A percentile compares a stretch with the other conserved stretches of the same genome.
phyloP scores from a whole-genome alignment of 73 alveolate species.

The Stentor roeselii region DNA sequence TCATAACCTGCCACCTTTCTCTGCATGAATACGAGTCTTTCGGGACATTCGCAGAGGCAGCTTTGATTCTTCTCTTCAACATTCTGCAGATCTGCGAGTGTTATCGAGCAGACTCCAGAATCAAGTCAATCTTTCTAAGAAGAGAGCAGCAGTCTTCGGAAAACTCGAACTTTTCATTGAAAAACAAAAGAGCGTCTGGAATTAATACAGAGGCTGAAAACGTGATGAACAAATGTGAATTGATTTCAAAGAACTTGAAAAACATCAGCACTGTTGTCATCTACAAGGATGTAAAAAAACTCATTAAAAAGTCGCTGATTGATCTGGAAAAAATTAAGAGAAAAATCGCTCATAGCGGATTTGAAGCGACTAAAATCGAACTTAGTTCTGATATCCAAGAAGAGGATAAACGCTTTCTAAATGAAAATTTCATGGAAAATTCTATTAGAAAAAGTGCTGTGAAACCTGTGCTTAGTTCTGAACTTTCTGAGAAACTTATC shows the following conservation, averaged over 20 bases:
- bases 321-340: not conserved
- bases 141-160: not conserved
- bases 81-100: not conserved
- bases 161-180: not conserved
- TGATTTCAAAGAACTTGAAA: not conserved
- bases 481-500: not conserved
- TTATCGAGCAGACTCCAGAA: not conserved
- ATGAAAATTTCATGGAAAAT: not conserved
- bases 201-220: not conserved
- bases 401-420: not conserved
- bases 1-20: not conserved
- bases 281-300: not conserved
- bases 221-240: not conserved
- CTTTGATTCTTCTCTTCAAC: not conserved
- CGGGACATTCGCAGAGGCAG: not conserved
- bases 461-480: not conserved
- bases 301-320: not conserved
- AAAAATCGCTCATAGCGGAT: not conserved
- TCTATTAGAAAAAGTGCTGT: not conserved
- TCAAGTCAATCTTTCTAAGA: not conserved
- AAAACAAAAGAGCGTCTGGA: not conserved
- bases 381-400: not conserved
- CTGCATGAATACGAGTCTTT: not conserved
- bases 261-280: not conserved
- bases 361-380: not conserved